These are phyloP conservation scores for Xerocomellus chrysenteron DNA, from an alignment of 768 basidiomycete species.

Conservation along the genomic window DNA sequence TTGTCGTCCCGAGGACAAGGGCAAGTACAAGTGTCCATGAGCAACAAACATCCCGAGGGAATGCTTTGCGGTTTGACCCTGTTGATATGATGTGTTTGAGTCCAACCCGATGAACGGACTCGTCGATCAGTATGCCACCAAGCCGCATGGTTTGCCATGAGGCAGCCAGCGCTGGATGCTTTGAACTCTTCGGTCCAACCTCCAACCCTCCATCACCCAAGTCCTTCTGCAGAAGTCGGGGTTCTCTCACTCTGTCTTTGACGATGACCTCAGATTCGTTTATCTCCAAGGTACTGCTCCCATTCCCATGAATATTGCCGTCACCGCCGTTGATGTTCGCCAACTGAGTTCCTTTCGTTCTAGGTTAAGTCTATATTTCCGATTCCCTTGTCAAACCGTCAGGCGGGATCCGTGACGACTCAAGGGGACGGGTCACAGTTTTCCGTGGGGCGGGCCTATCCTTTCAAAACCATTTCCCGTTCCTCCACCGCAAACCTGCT, in stretches of 20 bases:
- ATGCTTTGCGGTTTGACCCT: slow-evolving; percentile 5
- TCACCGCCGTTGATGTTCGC: neutral
- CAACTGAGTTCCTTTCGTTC: neutral
- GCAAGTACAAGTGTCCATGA: neutral
- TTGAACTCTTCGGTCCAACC: slow-evolving; percentile 3
- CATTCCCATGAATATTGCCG: neutral
- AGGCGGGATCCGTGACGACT: neutral
- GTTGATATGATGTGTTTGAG: neutral
- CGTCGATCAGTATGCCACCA: slow-evolving; percentile 4
- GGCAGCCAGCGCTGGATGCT: slow-evolving; percentile 13
- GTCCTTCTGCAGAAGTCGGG: slow-evolving; percentile 4
- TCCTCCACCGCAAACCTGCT: neutral
- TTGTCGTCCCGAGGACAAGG: slow-evolving; percentile 1
- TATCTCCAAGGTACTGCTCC: slow-evolving; percentile 8
- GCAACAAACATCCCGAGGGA: slow-evolving; percentile 8
- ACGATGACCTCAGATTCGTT: slow-evolving; percentile 9
- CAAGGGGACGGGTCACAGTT: neutral
- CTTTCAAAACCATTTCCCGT: neutral
- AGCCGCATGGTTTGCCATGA: slow-evolving; percentile 25
- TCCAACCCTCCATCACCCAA: slow-evolving; percentile 7
- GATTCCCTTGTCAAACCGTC: neutral
- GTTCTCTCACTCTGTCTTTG: neutral
- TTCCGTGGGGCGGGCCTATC: neutral
- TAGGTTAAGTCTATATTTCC: slow-evolving; percentile 3
- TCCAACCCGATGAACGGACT: neutral